Percentiles rank a stretch among this genome's conserved stretches.
phyloP scores from a whole-genome alignment of 176 grass and related monocot genomes.

The Phyllostachys edulis region DNA sequence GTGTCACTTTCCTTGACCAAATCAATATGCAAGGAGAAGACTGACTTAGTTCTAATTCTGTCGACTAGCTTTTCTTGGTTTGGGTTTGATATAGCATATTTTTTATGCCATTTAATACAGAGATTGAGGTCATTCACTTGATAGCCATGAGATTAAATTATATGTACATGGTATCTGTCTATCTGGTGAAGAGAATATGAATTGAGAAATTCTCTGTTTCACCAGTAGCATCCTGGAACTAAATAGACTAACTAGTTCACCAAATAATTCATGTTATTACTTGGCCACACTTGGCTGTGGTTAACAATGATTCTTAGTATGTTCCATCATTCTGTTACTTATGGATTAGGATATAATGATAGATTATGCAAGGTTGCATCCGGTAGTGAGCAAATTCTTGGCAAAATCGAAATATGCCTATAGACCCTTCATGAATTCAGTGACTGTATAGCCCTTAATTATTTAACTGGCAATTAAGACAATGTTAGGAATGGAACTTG shows the following conservation, averaged over 20 bases:
- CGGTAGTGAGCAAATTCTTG: not conserved
- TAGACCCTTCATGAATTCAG: not conserved
- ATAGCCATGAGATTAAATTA: not conserved
- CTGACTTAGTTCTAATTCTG: not conserved
- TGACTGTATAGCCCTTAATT: not conserved
- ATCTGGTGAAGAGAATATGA: not conserved
- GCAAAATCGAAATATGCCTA: not conserved
- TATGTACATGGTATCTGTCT: not conserved
- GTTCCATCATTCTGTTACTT: not conserved
- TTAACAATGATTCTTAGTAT: not conserved
- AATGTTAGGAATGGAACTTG: not conserved
- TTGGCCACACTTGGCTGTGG: not conserved
- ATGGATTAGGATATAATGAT: not conserved
- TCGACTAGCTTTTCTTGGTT: not conserved
- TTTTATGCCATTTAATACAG: not conserved
- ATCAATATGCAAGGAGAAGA: not conserved
- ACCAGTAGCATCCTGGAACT: not conserved
- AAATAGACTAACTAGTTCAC: not conserved
- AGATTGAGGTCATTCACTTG: not conserved
- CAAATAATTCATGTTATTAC: not conserved
- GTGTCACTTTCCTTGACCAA: not conserved
- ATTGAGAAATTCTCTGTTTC: not conserved
- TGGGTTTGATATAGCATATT: not conserved
- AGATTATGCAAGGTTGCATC: not conserved
- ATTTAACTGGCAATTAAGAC: not conserved